These are phyloP conservation scores for Monilinia aucupariae DNA, from an alignment of 2,329 filamentous ascomycete genomes.

Conservation along the genomic window DNA sequence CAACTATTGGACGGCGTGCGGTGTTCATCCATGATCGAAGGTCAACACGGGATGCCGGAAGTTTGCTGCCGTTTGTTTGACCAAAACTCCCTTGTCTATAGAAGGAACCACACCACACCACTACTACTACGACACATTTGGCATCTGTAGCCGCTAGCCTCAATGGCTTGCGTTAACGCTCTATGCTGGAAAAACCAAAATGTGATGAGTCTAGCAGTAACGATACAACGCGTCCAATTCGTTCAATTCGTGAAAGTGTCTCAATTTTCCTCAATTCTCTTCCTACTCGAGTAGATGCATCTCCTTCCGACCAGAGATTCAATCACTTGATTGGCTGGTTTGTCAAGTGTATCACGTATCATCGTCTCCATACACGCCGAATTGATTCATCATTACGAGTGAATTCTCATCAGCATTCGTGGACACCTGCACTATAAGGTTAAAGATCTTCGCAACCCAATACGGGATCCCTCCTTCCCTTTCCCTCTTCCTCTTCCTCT, in stretches of 20 bases:
- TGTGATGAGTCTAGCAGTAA: slow-evolving; percentile 1
- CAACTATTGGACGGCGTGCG: too few species aligned
- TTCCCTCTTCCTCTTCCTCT: too few species aligned
- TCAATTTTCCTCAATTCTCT: not conserved
- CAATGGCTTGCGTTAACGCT: not conserved
- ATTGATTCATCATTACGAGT: not conserved
- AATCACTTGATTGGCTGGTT: not conserved
- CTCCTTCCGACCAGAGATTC: too few species aligned
- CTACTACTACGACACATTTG: not conserved
- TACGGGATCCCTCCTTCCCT: not conserved
- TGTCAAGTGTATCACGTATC: too few species aligned
- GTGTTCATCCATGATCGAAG: too few species aligned
- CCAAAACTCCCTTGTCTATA: not conserved
- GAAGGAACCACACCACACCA: not conserved
- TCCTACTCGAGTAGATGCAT: too few species aligned
- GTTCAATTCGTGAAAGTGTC: not conserved
- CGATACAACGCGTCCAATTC: slow-evolving; percentile 9
- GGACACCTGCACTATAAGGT: not conserved
- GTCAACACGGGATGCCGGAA: too few species aligned
- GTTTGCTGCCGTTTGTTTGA: not conserved
- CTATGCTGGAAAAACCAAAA: too few species aligned
- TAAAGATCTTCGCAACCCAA: not conserved
- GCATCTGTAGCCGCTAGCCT: not conserved
- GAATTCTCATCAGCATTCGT: not conserved
- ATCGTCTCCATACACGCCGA: not conserved